phyloP scores from a whole-genome alignment of 208 protist species.

The Wallacemonas collosoma region DNA sequence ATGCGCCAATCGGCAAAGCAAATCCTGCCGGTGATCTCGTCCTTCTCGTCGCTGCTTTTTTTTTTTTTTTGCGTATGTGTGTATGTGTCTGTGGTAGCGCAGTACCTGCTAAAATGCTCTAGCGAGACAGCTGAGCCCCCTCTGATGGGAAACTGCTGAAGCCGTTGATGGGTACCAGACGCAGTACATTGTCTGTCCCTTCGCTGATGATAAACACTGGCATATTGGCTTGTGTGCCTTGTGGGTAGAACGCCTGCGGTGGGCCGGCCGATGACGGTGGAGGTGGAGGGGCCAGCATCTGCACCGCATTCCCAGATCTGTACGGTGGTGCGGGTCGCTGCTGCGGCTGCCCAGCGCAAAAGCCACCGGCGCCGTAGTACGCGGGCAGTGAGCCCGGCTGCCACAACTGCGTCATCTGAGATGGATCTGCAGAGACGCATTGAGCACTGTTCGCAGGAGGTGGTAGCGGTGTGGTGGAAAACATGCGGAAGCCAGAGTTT shows the following conservation, averaged over 20 bases:
- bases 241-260: constrained; percentile 15
- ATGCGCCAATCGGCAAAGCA: too few species aligned
- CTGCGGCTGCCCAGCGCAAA: neutral
- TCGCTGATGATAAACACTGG: constrained; percentile 39
- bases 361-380: constrained; percentile 6
- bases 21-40: too few species aligned
- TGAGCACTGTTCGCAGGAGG: neutral
- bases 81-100: neutral
- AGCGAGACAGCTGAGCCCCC: neutral
- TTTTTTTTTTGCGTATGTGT: neutral
- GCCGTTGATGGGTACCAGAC: constrained; percentile 28
- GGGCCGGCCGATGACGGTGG: neutral
- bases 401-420: neutral
- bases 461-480: neutral
- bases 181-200: constrained; percentile 38
- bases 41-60: too few species aligned
- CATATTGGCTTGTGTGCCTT: neutral
- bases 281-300: neutral
- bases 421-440: neutral
- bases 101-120: neutral
- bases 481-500: constrained; percentile 4
- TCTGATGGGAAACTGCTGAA: neutral
- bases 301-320: neutral
- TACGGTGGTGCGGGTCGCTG: neutral
- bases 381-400: neutral